Evolutionary conservation across 129 eudicot genomes (phyloP), one percentile per base, ranked within the genome.

Genomic region (Oenanthe sinensis): DNA sequence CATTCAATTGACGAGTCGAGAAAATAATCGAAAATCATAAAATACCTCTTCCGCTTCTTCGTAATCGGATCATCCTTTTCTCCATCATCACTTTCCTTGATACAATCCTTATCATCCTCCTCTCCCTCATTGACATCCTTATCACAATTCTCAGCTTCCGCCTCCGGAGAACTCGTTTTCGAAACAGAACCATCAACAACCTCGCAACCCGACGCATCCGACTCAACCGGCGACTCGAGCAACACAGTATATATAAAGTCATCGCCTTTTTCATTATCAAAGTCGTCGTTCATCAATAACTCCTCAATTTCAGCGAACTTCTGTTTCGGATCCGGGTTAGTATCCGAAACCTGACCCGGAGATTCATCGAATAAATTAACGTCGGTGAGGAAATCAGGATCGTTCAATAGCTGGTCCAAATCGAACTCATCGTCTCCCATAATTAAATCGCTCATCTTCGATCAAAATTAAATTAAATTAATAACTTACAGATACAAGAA

Each of bases 11-110:
- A 17, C 47, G n/a, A 46, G 2, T n/a, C 40, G 5, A 46, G 4
- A 13, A 74, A 74, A 45, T 74, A 43, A 46, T 74, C 20, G 10
- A 74, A 15, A 45, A 74, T 74, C n/a, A 8, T 9, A 74, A 45
- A 24, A 26, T 74, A 74, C 77, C 77, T 74, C 39, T 46, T 74
- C 36, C 77, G 77, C 28, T 74, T 74, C 60, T 46, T 74, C 49
- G 60, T 4, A 46, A 74, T 4, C 7, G 60, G 77, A 46, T 74
- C 77, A 45, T 45, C 77, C 0, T 46, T 22, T 9, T 74, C 77
- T 46, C 77, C 77, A 16, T 74, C 62, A 9, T 45, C 60, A 20
- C 58, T 74, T 20, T 24, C 42, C 12, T 46, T 45, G 36, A 0
- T 28, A 28, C 8, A 13, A 2, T n/a, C 45, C 37, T 74, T 22